Evolutionary conservation across 768 basidiomycete species (phyloP).

Genomic region (Naganishia onofrii): DNA sequence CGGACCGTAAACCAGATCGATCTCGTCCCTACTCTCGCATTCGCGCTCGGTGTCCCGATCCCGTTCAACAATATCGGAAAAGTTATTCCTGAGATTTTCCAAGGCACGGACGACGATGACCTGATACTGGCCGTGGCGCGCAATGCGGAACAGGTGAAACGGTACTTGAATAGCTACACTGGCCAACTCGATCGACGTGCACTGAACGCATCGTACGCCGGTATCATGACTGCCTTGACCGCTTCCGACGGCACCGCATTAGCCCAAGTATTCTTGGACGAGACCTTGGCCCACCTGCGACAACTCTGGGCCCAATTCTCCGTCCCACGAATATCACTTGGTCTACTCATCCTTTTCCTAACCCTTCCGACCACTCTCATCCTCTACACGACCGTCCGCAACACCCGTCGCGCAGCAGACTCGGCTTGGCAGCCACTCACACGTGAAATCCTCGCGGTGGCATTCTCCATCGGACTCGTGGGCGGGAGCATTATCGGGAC

Average conservation of each 20-base stretch:
- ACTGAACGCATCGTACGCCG: constrained; percentile 52
- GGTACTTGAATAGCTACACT: constrained; percentile 75
- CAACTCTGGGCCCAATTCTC: constrained; percentile 95
- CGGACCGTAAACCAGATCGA: constrained; percentile 80
- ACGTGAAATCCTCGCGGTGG: constrained; percentile 60
- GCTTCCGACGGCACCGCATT: constrained; percentile 31
- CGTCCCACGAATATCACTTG: constrained; percentile 68
- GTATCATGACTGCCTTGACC: constrained; percentile 15
- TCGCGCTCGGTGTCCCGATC: constrained; percentile 86
- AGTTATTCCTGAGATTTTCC: constrained; percentile 87
- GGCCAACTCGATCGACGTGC: constrained; percentile 65
- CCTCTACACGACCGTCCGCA: constrained; percentile 59
- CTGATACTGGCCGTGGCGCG: constrained; percentile 65
- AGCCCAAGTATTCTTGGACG: constrained; percentile 32
- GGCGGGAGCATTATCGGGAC: constrained; percentile 56
- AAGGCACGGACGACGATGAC: constrained; percentile 45
- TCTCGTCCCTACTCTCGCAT: constrained; percentile 78
- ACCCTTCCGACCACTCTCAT: constrained; percentile 61
- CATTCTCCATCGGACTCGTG: constrained; percentile 57
- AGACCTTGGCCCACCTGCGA: constrained; percentile 60
- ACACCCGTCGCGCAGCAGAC: constrained; percentile 38
- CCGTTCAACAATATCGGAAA: constrained; percentile 93
- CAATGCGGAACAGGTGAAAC: constrained; percentile 72
- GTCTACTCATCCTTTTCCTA: constrained; percentile 63
- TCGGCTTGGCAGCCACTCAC: constrained; percentile 47